Conservation (phyloP, 306 rosid genomes). For the Cucumis hystrix region DNA sequence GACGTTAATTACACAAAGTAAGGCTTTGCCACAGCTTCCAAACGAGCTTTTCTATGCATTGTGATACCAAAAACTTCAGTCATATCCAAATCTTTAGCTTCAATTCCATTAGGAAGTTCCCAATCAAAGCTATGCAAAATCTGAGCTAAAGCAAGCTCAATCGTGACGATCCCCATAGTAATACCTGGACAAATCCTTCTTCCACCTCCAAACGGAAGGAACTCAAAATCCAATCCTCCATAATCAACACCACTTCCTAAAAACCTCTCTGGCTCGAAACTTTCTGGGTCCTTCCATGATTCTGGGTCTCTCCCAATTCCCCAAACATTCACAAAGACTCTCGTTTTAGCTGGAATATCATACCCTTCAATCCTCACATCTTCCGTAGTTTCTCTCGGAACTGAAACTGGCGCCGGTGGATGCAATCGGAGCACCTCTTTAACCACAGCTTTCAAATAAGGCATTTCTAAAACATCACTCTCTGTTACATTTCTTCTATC, state of each 20-base stretch:
- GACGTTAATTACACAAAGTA: not conserved
- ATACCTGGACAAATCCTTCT: conserved; percentile 32
- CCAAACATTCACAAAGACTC: conserved; percentile 14
- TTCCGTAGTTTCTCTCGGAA: conserved; percentile 32
- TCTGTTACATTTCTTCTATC: conserved; percentile 6
- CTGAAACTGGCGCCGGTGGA: conserved; percentile 21
- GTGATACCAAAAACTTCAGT: conserved; percentile 22
- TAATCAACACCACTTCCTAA: not conserved
- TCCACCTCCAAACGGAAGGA: conserved; percentile 31
- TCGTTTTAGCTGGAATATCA: conserved; percentile 13
- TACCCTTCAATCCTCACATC: conserved; percentile 18
- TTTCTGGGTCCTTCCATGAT: conserved; percentile 21
- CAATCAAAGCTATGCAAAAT: conserved; percentile 26
- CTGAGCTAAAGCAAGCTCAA: conserved; percentile 19
- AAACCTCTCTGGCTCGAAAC: conserved; percentile 20
- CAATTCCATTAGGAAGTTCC: conserved; percentile 19
- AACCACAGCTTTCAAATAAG: conserved; percentile 18
- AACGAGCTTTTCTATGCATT: not conserved
- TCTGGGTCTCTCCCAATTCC: conserved; percentile 24
- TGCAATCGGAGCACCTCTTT: conserved; percentile 27
- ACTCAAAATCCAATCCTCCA: conserved; percentile 18
- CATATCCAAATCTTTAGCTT: conserved; percentile 17
- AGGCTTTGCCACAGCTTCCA: not conserved
- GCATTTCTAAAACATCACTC: conserved; percentile 14
- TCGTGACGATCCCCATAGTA: conserved; percentile 14